A percentile compares a stretch with the other conserved stretches of the same genome.
phyloP scores from a whole-genome alignment of 2,329 filamentous ascomycete species.

The Rutstroemia sp. region DNA sequence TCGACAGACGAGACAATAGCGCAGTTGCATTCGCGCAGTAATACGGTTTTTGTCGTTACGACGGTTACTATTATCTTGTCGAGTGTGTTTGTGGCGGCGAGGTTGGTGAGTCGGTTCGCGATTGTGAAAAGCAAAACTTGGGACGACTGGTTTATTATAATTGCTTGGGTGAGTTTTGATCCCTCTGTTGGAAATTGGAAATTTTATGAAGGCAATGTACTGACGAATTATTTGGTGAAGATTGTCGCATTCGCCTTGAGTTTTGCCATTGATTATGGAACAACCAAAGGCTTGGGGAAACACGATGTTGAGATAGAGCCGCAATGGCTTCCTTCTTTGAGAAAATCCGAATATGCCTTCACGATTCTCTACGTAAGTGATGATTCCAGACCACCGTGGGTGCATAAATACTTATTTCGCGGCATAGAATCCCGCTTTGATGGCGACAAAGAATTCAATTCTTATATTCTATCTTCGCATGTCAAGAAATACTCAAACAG shows the following conservation, averaged over 20 bases:
- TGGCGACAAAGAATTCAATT: slow-evolving; percentile 90
- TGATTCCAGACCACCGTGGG: not conserved
- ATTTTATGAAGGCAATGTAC: not conserved
- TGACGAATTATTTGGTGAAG: not conserved
- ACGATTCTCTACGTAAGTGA: slow-evolving; percentile 52
- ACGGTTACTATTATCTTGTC: slow-evolving; percentile 60
- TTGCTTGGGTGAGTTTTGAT: slow-evolving; percentile 58
- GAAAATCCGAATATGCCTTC: slow-evolving; percentile 55
- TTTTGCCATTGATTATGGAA: slow-evolving; percentile 58
- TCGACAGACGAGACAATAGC: not conserved
- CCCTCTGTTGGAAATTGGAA: not conserved
- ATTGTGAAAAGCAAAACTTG: slow-evolving; percentile 65
- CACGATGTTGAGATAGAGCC: slow-evolving; percentile 53
- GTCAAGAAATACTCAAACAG: slow-evolving; percentile 66
- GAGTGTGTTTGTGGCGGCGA: slow-evolving; percentile 66
- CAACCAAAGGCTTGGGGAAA: slow-evolving; percentile 58
- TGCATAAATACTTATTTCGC: not conserved
- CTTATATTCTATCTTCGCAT: slow-evolving; percentile 83
- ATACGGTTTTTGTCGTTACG: slow-evolving; percentile 63
- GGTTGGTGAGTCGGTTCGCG: slow-evolving; percentile 63
- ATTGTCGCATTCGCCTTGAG: slow-evolving; percentile 59
- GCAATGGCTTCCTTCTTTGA: slow-evolving; percentile 43
- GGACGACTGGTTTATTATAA: slow-evolving; percentile 76
- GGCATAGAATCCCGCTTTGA: slow-evolving; percentile 71
- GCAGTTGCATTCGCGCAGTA: slow-evolving; percentile 32